phyloP scores from a whole-genome alignment of 805 yeast genomes.

The Starmerella apis region DNA sequence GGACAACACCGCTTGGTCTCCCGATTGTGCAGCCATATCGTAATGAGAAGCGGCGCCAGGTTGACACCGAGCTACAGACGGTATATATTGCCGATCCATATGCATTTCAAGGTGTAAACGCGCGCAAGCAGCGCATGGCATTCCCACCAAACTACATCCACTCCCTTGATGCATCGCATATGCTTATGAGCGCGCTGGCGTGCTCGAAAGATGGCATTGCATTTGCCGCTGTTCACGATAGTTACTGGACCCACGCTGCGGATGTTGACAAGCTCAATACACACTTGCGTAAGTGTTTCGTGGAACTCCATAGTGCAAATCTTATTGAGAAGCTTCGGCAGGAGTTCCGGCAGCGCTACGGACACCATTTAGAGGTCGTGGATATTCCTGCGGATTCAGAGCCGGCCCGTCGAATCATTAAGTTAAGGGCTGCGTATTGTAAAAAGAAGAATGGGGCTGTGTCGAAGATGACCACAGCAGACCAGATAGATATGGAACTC shows the following conservation, averaged over 20 bases:
- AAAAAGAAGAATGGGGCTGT: constrained; percentile 27
- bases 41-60: constrained; percentile 49
- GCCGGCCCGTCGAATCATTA: constrained; percentile 42
- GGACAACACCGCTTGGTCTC: constrained; percentile 94
- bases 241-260: constrained; percentile 94
- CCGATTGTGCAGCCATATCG: constrained; percentile 98
- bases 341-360: constrained; percentile 76
- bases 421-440: constrained; percentile 42
- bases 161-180: constrained; percentile 92
- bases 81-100: constrained; percentile 85
- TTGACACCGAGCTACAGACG: constrained; percentile 76
- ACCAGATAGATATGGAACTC: constrained; percentile 64
- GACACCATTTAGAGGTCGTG: constrained; percentile 53
- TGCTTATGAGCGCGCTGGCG: constrained; percentile 76
- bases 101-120: constrained; percentile 67
- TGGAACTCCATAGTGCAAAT: constrained; percentile 63
- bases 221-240: constrained; percentile 94
- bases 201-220: constrained; percentile 56
- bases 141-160: constrained; percentile 94
- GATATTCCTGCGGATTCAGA: constrained; percentile 44
- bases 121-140: constrained; percentile 82
- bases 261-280: constrained; percentile 65
- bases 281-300: constrained; percentile 65
- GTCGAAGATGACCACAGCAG: constrained; percentile 46
- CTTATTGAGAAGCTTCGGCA: constrained; percentile 56